Evolutionary conservation across 2,329 filamentous ascomycete genomes (phyloP).

Genomic region (Verticillium nonalfalfae): DNA sequence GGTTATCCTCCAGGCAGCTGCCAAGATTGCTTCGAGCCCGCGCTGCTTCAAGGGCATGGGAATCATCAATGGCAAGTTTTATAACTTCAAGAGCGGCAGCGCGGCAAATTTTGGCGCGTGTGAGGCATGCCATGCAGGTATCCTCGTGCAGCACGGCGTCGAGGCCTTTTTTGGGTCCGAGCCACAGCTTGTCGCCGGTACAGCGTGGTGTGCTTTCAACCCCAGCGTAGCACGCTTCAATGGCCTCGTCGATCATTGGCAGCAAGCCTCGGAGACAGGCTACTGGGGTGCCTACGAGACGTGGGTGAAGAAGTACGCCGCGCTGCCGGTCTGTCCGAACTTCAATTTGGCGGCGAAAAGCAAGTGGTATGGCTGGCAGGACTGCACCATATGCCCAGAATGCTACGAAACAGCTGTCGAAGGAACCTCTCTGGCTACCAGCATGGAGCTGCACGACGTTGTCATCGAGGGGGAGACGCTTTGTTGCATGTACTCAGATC

Average conservation of each 20-base stretch:
- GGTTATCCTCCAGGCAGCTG: not conserved
- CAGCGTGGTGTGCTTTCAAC: constrained; percentile 23
- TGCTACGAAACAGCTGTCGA: constrained; percentile 9
- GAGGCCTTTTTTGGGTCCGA: constrained; percentile 20
- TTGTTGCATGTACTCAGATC: constrained; percentile 11
- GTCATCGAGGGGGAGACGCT: constrained; percentile 5
- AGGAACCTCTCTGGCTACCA: not conserved
- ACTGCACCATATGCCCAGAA: constrained; percentile 9
- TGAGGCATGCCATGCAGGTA: constrained; percentile 24
- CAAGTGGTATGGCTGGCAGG: constrained; percentile 11
- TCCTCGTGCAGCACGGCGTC: constrained; percentile 18
- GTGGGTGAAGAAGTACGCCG: constrained; percentile 17
- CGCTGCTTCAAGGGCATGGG: constrained; percentile 10
- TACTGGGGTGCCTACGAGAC: constrained; percentile 21
- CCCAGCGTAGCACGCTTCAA: constrained; percentile 16
- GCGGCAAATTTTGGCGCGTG: constrained; percentile 20
- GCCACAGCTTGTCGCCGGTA: constrained; percentile 5
- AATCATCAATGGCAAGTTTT: constrained; percentile 24
- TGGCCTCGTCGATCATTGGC: constrained; percentile 17
- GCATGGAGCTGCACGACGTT: not conserved
- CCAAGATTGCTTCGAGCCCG: constrained; percentile 2
- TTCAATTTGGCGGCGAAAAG: constrained; percentile 1
- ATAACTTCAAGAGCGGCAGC: constrained; percentile 17
- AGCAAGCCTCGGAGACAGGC: constrained; percentile 22
- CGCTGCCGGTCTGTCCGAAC: constrained; percentile 5